A percentile compares a stretch with the other conserved stretches of the same genome.
These are phyloP conservation scores for Euphorbia schlechtendalii DNA, from an alignment of 441 rosid genomes.

Conservation along the genomic window DNA sequence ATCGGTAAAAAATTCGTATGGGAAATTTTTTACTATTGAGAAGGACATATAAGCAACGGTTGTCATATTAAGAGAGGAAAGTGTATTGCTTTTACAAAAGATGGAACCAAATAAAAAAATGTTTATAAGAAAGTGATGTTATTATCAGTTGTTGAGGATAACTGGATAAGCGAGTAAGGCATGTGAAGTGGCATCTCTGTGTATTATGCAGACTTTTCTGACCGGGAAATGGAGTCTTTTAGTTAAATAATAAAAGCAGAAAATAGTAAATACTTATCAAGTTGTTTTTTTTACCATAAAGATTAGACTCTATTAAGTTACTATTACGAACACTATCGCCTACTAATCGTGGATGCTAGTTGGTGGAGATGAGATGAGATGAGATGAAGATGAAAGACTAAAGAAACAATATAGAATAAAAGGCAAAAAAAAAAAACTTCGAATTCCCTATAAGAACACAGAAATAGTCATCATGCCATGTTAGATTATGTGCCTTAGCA, in stretches of 20 bases:
- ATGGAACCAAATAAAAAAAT: not conserved
- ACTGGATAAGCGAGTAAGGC: not conserved
- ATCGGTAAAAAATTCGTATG: not conserved
- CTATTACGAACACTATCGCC: not conserved
- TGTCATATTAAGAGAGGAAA: not conserved
- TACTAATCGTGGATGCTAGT: conserved; percentile 1
- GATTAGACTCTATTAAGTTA: not conserved
- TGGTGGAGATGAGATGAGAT: too few species aligned
- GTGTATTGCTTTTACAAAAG: not conserved
- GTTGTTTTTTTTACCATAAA: not conserved
- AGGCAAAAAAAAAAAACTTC: not conserved
- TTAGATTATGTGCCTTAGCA: conserved; percentile 8
- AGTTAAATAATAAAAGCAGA: not conserved
- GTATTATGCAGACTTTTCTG: not conserved
- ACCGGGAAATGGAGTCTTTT: not conserved
- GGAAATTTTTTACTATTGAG: not conserved
- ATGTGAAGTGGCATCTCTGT: not conserved
- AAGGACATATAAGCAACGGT: not conserved
- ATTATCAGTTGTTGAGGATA: not conserved
- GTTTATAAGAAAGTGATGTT: not conserved
- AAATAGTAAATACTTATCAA: not conserved
- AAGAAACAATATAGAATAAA: not conserved
- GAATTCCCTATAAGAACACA: not conserved
- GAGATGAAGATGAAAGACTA: too few species aligned
- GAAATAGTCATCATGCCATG: not conserved